These are phyloP conservation scores for Taiozyma sp. DNA, from an alignment of 1,139 yeast species.

Conservation along the genomic window DNA sequence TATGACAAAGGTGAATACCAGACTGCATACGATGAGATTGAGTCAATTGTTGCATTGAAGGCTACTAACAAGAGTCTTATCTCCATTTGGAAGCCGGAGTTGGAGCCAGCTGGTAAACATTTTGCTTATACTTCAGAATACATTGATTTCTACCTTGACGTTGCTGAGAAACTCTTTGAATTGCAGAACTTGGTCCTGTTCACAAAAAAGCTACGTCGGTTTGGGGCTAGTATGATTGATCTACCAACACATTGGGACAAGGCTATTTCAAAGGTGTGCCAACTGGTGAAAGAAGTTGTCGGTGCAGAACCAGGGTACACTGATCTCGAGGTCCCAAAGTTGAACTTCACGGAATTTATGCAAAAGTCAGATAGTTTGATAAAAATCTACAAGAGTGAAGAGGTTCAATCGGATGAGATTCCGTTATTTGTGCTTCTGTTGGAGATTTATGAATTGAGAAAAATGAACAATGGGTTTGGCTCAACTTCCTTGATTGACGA, in stretches of 20 bases:
- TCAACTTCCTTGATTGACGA: conserved; percentile 79
- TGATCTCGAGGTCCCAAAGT: conserved; percentile 45
- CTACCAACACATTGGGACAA: conserved; percentile 63
- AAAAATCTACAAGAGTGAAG: conserved; percentile 19
- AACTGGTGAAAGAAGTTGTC: conserved; percentile 42
- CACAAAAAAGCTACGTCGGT: conserved; percentile 68
- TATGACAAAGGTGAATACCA: conserved; percentile 46
- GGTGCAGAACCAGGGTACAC: conserved; percentile 45
- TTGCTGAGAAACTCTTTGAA: conserved; percentile 53
- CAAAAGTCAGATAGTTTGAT: conserved; percentile 35
- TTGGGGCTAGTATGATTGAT: conserved; percentile 69
- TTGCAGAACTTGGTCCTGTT: conserved; percentile 54
- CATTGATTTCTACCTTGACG: conserved; percentile 54
- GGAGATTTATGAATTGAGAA: conserved; percentile 59
- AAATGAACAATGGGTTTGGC: conserved; percentile 77
- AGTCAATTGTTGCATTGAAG: conserved; percentile 57
- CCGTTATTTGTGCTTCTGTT: conserved; percentile 40
- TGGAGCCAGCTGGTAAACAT: conserved; percentile 91
- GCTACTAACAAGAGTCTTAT: conserved; percentile 69
- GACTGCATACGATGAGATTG: conserved; percentile 63
- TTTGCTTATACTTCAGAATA: conserved; percentile 75
- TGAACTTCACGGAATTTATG: conserved; percentile 44
- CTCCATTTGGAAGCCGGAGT: conserved; percentile 90
- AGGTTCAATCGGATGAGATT: conserved; percentile 30
- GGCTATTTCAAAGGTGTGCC: conserved; percentile 44